Evolutionary conservation across 2,329 filamentous ascomycete genomes (phyloP).

Genomic region (Pestalotiopsis sp.): DNA sequence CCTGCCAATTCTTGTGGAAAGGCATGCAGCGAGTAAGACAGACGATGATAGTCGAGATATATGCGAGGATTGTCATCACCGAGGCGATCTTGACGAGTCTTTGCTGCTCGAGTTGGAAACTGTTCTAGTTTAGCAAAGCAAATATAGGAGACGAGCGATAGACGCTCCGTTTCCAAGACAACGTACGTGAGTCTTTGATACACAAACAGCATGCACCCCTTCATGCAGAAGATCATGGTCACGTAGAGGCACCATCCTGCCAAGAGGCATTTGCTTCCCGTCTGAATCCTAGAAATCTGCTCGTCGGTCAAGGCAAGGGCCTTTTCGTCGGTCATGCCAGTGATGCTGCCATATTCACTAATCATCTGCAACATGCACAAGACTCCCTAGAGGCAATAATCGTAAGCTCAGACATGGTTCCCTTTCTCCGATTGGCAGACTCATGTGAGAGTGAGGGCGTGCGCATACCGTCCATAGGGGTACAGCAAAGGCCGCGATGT

Average conservation of each 20-base stretch:
- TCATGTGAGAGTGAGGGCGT: not conserved
- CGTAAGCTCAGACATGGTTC: not conserved
- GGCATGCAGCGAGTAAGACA: not conserved
- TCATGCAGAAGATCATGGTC: conserved; percentile 6
- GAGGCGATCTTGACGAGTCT: not conserved
- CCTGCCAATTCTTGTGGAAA: conserved; percentile 5
- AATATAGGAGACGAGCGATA: not conserved
- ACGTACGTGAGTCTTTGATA: conserved; percentile 7
- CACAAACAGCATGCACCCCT: conserved; percentile 7
- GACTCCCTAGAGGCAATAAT: not conserved
- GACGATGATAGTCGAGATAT: not conserved
- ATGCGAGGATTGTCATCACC: not conserved
- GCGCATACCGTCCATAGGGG: conserved; percentile 4
- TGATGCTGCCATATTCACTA: not conserved
- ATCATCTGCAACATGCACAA: not conserved
- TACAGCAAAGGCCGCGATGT: conserved; percentile 1
- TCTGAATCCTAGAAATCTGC: not conserved
- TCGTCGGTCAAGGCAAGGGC: not conserved
- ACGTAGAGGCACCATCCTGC: conserved; percentile 11
- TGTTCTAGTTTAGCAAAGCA: not conserved
- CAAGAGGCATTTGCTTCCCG: conserved; percentile 9
- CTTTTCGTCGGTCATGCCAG: conserved; percentile 3
- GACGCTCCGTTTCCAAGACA: not conserved
- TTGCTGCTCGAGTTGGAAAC: not conserved
- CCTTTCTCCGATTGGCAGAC: not conserved